Evolutionary conservation across 805 yeast genomes (phyloP).

Genomic region (Priceomyces haplophilus): DNA sequence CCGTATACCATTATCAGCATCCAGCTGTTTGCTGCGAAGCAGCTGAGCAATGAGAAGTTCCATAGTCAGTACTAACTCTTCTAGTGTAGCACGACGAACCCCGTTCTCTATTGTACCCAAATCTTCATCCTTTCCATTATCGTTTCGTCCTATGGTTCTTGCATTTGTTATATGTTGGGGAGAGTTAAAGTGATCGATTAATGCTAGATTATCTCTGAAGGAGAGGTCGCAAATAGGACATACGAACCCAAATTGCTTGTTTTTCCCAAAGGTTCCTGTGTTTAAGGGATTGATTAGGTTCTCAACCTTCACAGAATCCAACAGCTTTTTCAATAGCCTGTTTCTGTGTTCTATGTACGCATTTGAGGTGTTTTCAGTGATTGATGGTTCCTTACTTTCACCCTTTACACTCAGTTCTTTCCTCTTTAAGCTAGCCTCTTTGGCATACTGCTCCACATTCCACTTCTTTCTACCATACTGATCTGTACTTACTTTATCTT

Average conservation of each 20-base stretch:
- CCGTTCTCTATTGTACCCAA: slow-evolving; percentile 30
- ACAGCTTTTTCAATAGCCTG: slow-evolving; percentile 27
- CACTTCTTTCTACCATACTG: slow-evolving; percentile 68
- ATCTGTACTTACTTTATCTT: slow-evolving; percentile 29
- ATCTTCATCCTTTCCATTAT: slow-evolving; percentile 8
- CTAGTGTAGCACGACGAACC: slow-evolving; percentile 31
- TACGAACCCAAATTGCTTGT: slow-evolving; percentile 76
- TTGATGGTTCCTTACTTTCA: slow-evolving; percentile 5
- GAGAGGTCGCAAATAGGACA: slow-evolving; percentile 80
- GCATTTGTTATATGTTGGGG: slow-evolving; percentile 56
- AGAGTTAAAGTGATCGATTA: slow-evolving; percentile 79
- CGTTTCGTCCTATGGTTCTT: slow-evolving; percentile 6
- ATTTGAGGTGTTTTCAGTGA: slow-evolving; percentile 15
- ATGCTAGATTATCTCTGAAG: slow-evolving; percentile 77
- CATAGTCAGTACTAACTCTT: slow-evolving; percentile 31
- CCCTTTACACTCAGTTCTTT: slow-evolving; percentile 7
- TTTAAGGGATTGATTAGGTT: slow-evolving; percentile 29
- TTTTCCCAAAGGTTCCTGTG: slow-evolving; percentile 21
- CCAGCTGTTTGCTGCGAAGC: slow-evolving; percentile 31
- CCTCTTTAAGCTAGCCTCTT: slow-evolving; percentile 38
- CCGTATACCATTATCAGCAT: slow-evolving; percentile 30
- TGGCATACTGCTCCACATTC: slow-evolving; percentile 65
- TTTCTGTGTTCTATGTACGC: slow-evolving; percentile 29
- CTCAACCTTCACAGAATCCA: slow-evolving; percentile 32
- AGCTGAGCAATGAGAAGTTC: slow-evolving; percentile 27